These are phyloP conservation scores for Cladosporium sp. DNA, from an alignment of 2,329 filamentous ascomycete species.

Conservation along the genomic window DNA sequence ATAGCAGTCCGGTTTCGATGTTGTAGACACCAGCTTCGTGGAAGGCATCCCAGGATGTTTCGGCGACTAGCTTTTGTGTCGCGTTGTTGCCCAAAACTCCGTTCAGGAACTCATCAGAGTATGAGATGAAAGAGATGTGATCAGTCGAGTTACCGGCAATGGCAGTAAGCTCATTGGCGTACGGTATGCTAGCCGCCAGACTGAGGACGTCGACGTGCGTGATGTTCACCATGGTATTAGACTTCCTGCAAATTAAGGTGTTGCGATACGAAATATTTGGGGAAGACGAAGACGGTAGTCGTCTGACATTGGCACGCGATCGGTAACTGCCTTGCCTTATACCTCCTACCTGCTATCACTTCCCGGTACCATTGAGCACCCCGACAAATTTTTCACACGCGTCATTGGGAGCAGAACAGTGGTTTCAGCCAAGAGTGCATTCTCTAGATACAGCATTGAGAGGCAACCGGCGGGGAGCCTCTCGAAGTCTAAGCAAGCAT, in stretches of 20 bases:
- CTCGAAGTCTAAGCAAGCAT: not conserved
- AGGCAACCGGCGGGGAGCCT: not conserved
- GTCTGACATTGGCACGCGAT: not conserved
- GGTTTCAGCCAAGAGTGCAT: slow-evolving; percentile 14
- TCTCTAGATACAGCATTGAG: not conserved
- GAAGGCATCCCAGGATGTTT: slow-evolving; percentile 33
- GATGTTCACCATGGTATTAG: slow-evolving; percentile 35
- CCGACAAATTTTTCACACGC: not conserved
- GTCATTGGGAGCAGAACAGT: not conserved
- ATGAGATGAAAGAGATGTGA: slow-evolving; percentile 32
- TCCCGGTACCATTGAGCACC: not conserved
- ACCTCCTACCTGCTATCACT: not conserved
- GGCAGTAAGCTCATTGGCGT: slow-evolving; percentile 31
- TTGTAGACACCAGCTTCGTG: slow-evolving; percentile 44
- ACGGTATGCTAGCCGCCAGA: slow-evolving; percentile 35
- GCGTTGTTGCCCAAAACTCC: slow-evolving; percentile 36
- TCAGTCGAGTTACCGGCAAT: slow-evolving; percentile 34
- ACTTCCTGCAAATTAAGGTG: not conserved
- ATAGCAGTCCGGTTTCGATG: slow-evolving; percentile 40
- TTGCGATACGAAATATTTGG: not conserved
- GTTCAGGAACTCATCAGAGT: slow-evolving; percentile 33
- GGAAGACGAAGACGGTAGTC: not conserved
- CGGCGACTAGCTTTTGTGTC: slow-evolving; percentile 30
- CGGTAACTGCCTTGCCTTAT: not conserved
- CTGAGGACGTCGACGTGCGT: slow-evolving; percentile 35